Evolutionary conservation across 1,284 basidiomycete species (phyloP).

Genomic region (Trichosporon coremiiforme): DNA sequence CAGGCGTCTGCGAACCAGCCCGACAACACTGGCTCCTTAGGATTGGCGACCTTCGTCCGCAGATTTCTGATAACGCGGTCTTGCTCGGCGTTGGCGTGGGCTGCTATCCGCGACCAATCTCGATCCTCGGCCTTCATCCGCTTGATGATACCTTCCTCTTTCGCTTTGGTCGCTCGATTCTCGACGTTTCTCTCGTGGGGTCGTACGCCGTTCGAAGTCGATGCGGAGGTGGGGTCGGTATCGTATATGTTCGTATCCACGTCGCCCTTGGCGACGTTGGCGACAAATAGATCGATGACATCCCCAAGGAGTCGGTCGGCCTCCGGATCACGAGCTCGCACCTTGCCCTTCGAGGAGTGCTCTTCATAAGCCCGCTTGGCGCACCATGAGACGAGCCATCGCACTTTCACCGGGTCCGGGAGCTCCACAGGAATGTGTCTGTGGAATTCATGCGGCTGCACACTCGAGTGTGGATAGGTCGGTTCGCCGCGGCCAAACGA

Average conservation of each 20-base stretch:
- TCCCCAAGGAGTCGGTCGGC: conserved; percentile 50
- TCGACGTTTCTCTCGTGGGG: conserved; percentile 54
- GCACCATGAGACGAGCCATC: conserved; percentile 79
- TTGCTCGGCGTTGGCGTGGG: conserved; percentile 37
- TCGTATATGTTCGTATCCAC: conserved; percentile 54
- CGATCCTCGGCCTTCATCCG: conserved; percentile 50
- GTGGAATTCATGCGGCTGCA: conserved; percentile 71
- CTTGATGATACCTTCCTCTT: conserved; percentile 44
- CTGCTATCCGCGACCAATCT: conserved; percentile 47
- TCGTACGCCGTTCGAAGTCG: conserved; percentile 30
- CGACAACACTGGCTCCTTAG: conserved; percentile 16
- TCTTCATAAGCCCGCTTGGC: conserved; percentile 59
- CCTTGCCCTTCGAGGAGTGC: conserved; percentile 39
- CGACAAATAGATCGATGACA: conserved; percentile 52
- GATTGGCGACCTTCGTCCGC: conserved; percentile 1
- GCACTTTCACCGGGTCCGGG: conserved; percentile 74
- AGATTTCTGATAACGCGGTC: conserved; percentile 19
- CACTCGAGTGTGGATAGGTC: conserved; percentile 74
- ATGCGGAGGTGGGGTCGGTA: conserved; percentile 28
- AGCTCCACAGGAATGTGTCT: conserved; percentile 79
- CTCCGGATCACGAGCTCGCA: conserved; percentile 37
- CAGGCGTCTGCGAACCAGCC: conserved; percentile 46
- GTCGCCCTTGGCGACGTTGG: conserved; percentile 46
- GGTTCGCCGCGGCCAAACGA: conserved; percentile 64
- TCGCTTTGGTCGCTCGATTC: conserved; percentile 45